These are phyloP conservation scores for Microbotryomycetes sp. DNA, from an alignment of 1,284 basidiomycete genomes.

Conservation along the genomic window DNA sequence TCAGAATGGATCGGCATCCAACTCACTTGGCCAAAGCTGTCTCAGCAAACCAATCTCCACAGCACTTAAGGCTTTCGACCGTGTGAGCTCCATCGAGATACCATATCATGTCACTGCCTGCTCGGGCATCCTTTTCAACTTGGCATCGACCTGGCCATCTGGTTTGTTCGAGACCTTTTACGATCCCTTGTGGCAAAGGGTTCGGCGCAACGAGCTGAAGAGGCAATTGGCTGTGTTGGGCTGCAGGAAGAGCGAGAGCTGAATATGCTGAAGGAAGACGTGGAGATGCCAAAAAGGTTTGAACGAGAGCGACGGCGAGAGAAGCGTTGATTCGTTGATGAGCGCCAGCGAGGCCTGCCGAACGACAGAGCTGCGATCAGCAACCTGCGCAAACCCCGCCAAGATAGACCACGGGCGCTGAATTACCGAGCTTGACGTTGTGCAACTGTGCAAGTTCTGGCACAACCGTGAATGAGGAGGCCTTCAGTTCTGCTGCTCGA, in stretches of 20 bases:
- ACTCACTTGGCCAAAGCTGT: too few relatives aligned
- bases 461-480: conserved; percentile 60
- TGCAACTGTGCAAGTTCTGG: conserved; percentile 50
- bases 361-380: neutral
- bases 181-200: conserved; percentile 53
- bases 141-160: conserved; percentile 98
- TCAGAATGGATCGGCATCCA: too few relatives aligned
- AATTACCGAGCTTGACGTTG: conserved; percentile 58
- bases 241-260: conserved; percentile 33
- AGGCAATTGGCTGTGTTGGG: neutral
- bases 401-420: too few relatives aligned
- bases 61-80: conserved; percentile 76
- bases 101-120: conserved; percentile 61
- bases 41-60: conserved; percentile 68
- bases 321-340: conserved; percentile 89
- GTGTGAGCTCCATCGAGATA: conserved; percentile 96
- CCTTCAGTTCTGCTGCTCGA: conserved; percentile 62
- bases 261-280: conserved; percentile 36
- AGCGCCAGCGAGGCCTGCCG: conserved; percentile 78
- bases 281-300: conserved; percentile 56
- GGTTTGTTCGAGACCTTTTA: conserved; percentile 60
- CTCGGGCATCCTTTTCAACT: conserved; percentile 55
- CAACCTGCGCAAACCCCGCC: too few relatives aligned
- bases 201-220: conserved; percentile 12
- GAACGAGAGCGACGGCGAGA: conserved; percentile 72